Conservation (phyloP, 2,329 filamentous ascomycete species). For the Ophiostoma australiae region DNA sequence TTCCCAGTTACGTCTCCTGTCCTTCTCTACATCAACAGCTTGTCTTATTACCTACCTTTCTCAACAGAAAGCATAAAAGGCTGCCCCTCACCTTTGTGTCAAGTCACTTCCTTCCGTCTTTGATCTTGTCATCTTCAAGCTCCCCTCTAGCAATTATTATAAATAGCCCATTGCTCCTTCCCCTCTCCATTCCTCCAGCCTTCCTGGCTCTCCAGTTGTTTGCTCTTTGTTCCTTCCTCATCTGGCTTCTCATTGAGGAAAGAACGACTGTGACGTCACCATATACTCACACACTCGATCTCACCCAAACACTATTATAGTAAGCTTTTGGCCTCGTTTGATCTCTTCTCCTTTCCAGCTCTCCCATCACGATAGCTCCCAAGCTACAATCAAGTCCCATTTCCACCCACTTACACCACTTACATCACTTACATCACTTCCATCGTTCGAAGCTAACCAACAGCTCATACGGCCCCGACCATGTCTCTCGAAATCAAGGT, state of each 20-base stretch:
- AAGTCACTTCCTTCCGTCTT: constrained; percentile 8
- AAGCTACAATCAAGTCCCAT: neutral
- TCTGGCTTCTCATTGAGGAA: neutral
- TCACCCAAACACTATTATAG: neutral
- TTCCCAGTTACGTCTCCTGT: neutral
- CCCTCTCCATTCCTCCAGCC: neutral
- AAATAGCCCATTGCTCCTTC: constrained; percentile 7
- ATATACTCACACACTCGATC: neutral
- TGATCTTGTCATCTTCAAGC: neutral
- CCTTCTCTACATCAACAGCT: no score
- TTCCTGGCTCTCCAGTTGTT: neutral
- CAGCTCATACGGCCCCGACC: neutral
- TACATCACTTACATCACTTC: neutral
- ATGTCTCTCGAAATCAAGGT: constrained; percentile 28
- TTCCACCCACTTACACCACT: neutral
- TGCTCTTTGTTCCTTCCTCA: neutral
- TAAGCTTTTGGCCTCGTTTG: neutral
- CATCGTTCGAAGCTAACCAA: neutral
- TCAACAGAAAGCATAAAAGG: constrained; percentile 1
- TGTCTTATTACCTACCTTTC: neutral
- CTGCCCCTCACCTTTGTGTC: constrained; percentile 9
- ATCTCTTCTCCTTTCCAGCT: neutral
- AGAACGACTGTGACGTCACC: constrained; percentile 6
- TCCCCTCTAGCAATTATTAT: neutral
- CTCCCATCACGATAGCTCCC: neutral